phyloP scores from a whole-genome alignment of 495 filamentous ascomycete species.

The Coniosporium apollinis region DNA sequence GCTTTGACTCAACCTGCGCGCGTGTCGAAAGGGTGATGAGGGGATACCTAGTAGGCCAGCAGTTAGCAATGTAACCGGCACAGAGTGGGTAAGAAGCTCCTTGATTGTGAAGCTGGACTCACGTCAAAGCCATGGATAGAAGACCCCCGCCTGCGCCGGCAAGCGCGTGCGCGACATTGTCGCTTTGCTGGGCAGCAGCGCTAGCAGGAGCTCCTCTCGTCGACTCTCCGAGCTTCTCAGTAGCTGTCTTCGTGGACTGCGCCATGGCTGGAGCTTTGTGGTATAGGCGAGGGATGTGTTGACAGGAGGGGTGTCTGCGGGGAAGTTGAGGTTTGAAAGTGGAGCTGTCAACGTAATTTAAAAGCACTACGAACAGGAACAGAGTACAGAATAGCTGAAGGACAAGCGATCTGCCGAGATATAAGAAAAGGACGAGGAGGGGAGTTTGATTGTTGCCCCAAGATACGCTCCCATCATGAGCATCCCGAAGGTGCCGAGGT shows the following conservation, averaged over 20 bases:
- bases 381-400: too few relatives aligned
- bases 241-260: slow-evolving; percentile 19
- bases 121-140: slow-evolving; percentile 91
- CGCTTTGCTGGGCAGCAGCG: slow-evolving; percentile 50
- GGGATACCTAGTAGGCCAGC: slow-evolving; percentile 52
- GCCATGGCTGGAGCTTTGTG: slow-evolving; percentile 6
- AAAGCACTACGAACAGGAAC: too few relatives aligned
- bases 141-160: slow-evolving; percentile 79
- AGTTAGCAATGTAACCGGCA: slow-evolving; percentile 12
- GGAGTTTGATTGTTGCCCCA: too few relatives aligned
- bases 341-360: not conserved
- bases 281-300: slow-evolving; percentile 6
- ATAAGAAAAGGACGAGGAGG: too few relatives aligned
- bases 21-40: slow-evolving; percentile 95
- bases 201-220: too few relatives aligned
- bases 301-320: slow-evolving; percentile 4
- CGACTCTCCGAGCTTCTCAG: too few relatives aligned
- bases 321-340: not conserved
- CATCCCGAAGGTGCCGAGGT: too few relatives aligned
- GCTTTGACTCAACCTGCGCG: slow-evolving; percentile 93
- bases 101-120: slow-evolving; percentile 18
- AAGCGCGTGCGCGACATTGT: slow-evolving; percentile 82
- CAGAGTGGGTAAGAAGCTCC: not conserved
- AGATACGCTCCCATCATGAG: too few relatives aligned
- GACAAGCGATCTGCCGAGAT: too few relatives aligned